These are phyloP conservation scores for Suhomyces faveliae DNA, from an alignment of 805 yeast species.

Conservation along the genomic window DNA sequence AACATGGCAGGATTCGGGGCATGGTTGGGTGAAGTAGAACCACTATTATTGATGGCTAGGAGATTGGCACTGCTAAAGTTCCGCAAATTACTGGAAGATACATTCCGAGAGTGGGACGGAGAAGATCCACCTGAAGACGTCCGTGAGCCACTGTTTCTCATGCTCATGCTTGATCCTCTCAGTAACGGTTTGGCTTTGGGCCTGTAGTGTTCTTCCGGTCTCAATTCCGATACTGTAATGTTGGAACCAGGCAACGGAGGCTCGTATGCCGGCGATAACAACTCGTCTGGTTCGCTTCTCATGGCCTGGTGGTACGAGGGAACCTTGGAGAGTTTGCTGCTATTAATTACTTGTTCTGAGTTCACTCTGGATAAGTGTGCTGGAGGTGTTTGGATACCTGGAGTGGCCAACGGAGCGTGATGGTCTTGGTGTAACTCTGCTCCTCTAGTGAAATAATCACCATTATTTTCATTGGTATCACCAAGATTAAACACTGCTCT, in stretches of 20 bases:
- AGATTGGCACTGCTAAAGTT: constrained; percentile 1
- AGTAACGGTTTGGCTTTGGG: constrained; percentile 17
- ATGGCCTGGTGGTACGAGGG: constrained; percentile 86
- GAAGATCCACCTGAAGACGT: constrained; percentile 34
- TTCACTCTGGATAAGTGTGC: constrained; percentile 58
- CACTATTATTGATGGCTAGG: neutral
- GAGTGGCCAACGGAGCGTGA: constrained; percentile 18
- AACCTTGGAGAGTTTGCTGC: constrained; percentile 52
- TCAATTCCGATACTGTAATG: constrained; percentile 30
- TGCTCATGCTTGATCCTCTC: constrained; percentile 25
- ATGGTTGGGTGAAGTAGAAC: constrained; percentile 5
- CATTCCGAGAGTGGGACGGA: constrained; percentile 39
- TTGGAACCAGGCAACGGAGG: constrained; percentile 48
- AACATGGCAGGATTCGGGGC: constrained; percentile 4
- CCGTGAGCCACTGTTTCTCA: constrained; percentile 19
- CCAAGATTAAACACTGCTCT: constrained; percentile 37
- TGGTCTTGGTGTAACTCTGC: neutral
- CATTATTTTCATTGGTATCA: constrained; percentile 15
- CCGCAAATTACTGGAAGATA: constrained; percentile 30
- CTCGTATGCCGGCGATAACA: constrained; percentile 71
- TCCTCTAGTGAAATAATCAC: constrained; percentile 36
- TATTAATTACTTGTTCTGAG: constrained; percentile 32
- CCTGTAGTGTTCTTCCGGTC: constrained; percentile 23
- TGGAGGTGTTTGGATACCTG: constrained; percentile 53
- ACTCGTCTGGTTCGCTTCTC: constrained; percentile 47